Evolutionary conservation across 129 eudicot genomes (phyloP).

Genomic region (Cynara cardunculus): DNA sequence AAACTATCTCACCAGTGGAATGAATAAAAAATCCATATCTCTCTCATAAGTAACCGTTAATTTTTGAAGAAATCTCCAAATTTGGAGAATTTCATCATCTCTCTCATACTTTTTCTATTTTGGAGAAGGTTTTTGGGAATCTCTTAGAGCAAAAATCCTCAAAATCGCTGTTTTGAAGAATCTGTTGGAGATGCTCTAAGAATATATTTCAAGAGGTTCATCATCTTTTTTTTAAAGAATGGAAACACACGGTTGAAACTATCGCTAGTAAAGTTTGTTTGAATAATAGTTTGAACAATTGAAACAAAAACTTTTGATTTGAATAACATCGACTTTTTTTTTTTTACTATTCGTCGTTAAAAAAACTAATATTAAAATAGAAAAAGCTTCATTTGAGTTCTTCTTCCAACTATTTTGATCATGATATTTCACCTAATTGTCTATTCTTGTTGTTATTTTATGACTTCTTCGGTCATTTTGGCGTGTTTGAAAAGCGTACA

Average conservation of each 20-base stretch:
- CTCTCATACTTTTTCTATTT: too few species aligned
- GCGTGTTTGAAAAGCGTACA: neutral
- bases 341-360: neutral
- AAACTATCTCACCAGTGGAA: too few species aligned
- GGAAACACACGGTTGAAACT: neutral
- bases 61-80: too few species aligned
- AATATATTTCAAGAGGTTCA: neutral
- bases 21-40: too few species aligned
- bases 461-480: neutral
- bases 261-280: neutral
- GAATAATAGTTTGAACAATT: neutral
- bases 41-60: too few species aligned
- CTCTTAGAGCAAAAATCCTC: too few species aligned
- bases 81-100: too few species aligned
- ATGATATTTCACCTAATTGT: neutral
- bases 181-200: too few species aligned
- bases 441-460: neutral
- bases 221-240: neutral
- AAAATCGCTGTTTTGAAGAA: too few species aligned
- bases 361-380: neutral
- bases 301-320: neutral
- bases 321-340: neutral
- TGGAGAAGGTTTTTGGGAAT: too few species aligned
- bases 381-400: neutral
- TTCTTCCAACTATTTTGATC: neutral